A percentile compares a stretch with the other conserved stretches of the same genome.
phyloP scores from a whole-genome alignment of 1,284 basidiomycete species.

The Pseudozyma thailandica region DNA sequence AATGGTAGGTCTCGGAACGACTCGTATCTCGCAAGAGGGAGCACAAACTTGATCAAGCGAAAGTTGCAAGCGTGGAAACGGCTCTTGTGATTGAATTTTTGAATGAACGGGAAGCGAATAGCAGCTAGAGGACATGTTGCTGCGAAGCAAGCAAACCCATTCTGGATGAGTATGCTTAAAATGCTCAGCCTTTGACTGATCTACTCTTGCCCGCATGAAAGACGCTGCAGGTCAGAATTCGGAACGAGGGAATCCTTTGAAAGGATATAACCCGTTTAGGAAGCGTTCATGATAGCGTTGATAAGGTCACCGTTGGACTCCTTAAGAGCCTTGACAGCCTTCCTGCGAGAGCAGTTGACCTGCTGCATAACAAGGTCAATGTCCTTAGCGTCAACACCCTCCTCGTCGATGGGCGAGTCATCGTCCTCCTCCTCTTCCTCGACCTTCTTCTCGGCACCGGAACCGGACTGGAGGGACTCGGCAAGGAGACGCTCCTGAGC shows the following conservation, averaged over 20 bases:
- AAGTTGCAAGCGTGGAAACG: conserved; percentile 1
- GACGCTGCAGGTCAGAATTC: neutral
- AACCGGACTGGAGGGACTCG: conserved; percentile 63
- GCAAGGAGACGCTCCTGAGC: conserved; percentile 75
- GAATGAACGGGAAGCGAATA: neutral
- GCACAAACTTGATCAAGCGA: conserved; percentile 1
- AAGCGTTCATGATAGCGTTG: conserved; percentile 67
- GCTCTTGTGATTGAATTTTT: conserved; percentile 3
- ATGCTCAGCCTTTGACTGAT: neutral
- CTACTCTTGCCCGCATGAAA: neutral
- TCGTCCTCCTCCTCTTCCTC: conserved; percentile 68
- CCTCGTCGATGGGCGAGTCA: conserved; percentile 68
- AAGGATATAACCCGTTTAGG: conserved; percentile 29
- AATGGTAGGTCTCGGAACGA: too few relatives aligned
- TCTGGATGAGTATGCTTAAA: neutral
- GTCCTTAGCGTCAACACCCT: conserved; percentile 84
- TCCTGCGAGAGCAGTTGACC: conserved; percentile 68
- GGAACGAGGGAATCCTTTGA: neutral
- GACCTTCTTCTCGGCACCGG: conserved; percentile 41
- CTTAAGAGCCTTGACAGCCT: conserved; percentile 68
- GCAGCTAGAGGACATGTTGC: neutral
- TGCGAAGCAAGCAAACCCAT: neutral
- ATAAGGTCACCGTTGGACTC: conserved; percentile 66
- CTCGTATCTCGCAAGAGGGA: too few relatives aligned
- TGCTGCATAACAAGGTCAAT: conserved; percentile 91